Percentiles rank a stretch among this genome's conserved stretches.
These are phyloP conservation scores for Sanghuangporus sanghuang DNA, from an alignment of 1,284 basidiomycete species.

Conservation along the genomic window DNA sequence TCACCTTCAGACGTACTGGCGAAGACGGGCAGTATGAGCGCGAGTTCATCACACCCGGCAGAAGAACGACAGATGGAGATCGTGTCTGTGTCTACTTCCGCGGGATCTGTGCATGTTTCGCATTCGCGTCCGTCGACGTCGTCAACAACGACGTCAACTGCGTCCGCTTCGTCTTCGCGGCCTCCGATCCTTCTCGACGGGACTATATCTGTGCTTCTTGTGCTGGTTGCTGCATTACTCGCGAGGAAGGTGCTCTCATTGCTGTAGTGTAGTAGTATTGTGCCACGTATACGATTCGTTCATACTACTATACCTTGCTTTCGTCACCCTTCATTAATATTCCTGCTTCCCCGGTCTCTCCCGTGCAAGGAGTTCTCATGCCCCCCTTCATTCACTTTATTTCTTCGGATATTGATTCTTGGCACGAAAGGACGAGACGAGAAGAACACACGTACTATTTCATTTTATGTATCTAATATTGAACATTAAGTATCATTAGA, in stretches of 20 bases:
- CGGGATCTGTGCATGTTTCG: background rate
- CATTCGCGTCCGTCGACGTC: background rate
- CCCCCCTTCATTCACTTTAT: too few species aligned
- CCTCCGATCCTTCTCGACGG: conserved; percentile 20
- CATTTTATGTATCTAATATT: too few species aligned
- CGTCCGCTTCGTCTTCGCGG: background rate
- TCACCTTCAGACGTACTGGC: background rate
- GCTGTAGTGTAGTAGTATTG: background rate
- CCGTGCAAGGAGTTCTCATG: too few species aligned
- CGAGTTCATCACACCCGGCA: background rate
- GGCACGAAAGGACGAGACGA: too few species aligned
- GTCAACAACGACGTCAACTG: background rate
- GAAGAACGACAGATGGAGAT: background rate
- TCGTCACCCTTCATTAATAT: background rate
- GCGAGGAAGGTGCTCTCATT: conserved; percentile 19
- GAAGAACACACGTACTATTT: too few species aligned
- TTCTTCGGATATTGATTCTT: too few species aligned
- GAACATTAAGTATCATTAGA: too few species aligned
- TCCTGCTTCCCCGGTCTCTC: too few species aligned
- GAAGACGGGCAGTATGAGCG: background rate
- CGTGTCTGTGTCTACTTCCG: background rate
- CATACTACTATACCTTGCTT: background rate
- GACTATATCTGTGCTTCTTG: conserved; percentile 19
- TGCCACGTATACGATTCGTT: background rate
- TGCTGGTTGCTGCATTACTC: conserved; percentile 18